Conservation (phyloP, 768 basidiomycete species). For the Obba rivulosa region DNA sequence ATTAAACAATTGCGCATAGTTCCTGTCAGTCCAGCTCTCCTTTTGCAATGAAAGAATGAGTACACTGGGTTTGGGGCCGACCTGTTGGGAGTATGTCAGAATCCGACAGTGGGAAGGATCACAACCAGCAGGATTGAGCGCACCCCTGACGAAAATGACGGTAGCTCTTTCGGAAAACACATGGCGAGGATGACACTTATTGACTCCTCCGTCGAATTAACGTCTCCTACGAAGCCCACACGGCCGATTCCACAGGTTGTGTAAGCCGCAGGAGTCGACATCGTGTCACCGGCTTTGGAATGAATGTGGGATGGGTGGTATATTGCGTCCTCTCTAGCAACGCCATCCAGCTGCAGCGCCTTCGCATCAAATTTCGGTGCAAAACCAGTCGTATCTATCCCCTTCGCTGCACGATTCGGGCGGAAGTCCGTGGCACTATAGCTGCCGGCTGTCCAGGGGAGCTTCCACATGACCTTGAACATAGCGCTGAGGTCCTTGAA, state of each 20-base stretch:
- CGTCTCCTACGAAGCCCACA: too few relatives aligned
- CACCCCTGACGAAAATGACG: too few relatives aligned
- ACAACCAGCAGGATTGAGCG: too few relatives aligned
- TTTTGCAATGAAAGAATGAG: slow-evolving; percentile 9
- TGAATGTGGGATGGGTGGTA: too few relatives aligned
- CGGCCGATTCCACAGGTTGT: too few relatives aligned
- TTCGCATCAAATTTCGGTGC: slow-evolving; percentile 34
- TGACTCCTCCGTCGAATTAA: too few relatives aligned
- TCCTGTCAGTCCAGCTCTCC: slow-evolving; percentile 1
- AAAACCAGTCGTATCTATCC: not conserved
- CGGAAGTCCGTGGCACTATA: slow-evolving; percentile 32
- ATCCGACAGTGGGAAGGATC: too few relatives aligned
- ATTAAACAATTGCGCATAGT: slow-evolving; percentile 5
- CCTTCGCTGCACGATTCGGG: slow-evolving; percentile 19
- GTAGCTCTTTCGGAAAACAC: too few relatives aligned
- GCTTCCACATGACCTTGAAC: slow-evolving; percentile 23
- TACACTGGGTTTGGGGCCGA: slow-evolving; percentile 1
- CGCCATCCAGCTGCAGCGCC: slow-evolving; percentile 28
- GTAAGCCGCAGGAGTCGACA: too few relatives aligned
- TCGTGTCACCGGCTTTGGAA: too few relatives aligned
- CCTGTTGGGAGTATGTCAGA: too few relatives aligned
- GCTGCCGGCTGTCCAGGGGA: slow-evolving; percentile 32
- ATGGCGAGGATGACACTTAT: too few relatives aligned
- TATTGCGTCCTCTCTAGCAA: slow-evolving; percentile 6
- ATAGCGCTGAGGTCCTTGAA: slow-evolving; percentile 21